Evolutionary conservation across 2,329 filamentous ascomycete species (phyloP).

Genomic region (Aspergillus japonicus): DNA sequence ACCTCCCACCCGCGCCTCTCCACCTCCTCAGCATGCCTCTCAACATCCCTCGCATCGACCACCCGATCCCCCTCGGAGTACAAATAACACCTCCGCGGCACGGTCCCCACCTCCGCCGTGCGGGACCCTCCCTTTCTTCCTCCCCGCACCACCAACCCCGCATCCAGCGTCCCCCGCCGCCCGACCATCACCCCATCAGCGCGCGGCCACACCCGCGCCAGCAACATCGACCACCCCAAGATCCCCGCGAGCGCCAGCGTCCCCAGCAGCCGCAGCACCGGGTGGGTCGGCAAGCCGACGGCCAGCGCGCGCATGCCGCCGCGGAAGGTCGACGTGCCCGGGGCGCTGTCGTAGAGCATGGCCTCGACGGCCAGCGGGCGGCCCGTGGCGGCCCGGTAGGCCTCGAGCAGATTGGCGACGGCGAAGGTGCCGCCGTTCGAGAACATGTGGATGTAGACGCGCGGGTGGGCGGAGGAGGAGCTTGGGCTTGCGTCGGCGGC

Average conservation of each 20-base stretch:
- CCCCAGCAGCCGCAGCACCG: conserved; percentile 20
- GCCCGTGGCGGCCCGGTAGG: conserved; percentile 37
- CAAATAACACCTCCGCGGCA: conserved; percentile 1
- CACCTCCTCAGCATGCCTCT: conserved; percentile 6
- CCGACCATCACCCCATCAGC: neutral
- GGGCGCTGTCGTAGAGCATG: conserved; percentile 48
- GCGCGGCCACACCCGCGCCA: neutral
- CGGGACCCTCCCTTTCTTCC: too few relatives aligned
- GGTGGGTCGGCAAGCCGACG: conserved; percentile 35
- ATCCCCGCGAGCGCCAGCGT: neutral
- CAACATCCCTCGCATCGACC: conserved; percentile 7
- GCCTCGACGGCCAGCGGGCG: conserved; percentile 39
- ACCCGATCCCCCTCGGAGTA: conserved; percentile 8
- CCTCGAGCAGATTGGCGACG: conserved; percentile 37
- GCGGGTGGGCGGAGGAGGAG: conserved; percentile 10
- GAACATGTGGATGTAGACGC: conserved; percentile 48
- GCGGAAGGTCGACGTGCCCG: conserved; percentile 36
- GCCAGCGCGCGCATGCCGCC: conserved; percentile 35
- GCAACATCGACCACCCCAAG: neutral
- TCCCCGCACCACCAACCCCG: neutral
- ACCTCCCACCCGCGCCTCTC: conserved; percentile 30
- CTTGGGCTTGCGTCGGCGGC: neutral
- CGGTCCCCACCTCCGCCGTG: neutral
- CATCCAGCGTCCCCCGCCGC: conserved; percentile 1
- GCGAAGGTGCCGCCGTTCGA: conserved; percentile 51